Percentiles rank a stretch among this genome's conserved stretches.
Evolutionary conservation across 2,329 filamentous ascomycete species (phyloP).

Genomic region (Aureobasidium sp.): DNA sequence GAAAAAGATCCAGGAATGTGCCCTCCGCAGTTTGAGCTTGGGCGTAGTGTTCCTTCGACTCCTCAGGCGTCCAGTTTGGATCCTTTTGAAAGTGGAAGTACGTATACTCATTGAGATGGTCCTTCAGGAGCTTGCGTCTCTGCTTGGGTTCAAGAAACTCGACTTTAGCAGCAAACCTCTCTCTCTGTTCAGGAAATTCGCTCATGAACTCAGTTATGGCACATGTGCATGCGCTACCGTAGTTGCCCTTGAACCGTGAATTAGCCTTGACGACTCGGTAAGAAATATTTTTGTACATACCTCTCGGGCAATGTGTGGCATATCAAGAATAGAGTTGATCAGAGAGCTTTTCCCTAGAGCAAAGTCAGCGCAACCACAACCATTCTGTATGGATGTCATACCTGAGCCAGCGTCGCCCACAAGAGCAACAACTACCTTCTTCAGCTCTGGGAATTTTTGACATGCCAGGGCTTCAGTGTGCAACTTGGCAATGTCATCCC

Average conservation of each 20-base stretch:
- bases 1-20: slow-evolving; percentile 1
- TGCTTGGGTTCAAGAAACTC: not conserved
- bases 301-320: slow-evolving; percentile 16
- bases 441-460: not conserved
- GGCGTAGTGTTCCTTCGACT: not conserved
- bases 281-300: not conserved
- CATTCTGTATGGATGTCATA: not conserved
- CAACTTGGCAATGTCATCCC: not conserved
- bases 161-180: slow-evolving; percentile 13
- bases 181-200: slow-evolving; percentile 11
- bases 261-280: not conserved
- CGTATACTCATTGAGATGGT: not conserved
- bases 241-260: not conserved
- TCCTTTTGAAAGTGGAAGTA: not conserved
- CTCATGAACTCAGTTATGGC: slow-evolving; percentile 14
- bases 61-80: not conserved
- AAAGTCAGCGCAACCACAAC: not conserved
- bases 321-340: slow-evolving; percentile 18
- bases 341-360: slow-evolving; percentile 20
- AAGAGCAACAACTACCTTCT: slow-evolving; percentile 12
- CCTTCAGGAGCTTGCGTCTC: not conserved
- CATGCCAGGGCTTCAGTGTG: not conserved
- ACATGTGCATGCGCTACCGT: slow-evolving; percentile 12
- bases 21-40: not conserved
- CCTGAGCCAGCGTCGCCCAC: slow-evolving; percentile 17